phyloP scores from a whole-genome alignment of 2,329 filamentous ascomycete species.

The Shiraia bambusicola region DNA sequence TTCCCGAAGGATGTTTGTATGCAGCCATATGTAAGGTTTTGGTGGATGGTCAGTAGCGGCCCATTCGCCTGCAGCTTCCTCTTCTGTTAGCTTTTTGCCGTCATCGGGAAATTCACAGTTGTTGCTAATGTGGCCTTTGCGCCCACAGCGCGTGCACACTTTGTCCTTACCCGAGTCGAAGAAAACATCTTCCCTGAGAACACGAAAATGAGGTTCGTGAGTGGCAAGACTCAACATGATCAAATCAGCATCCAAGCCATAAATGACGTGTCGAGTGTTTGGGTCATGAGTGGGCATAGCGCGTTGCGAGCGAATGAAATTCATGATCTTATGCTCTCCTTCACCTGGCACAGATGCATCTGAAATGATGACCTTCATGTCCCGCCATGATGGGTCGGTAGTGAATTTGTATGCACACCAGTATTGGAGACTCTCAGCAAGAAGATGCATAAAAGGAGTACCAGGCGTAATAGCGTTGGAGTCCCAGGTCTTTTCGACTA shows the following conservation, averaged over 20 bases:
- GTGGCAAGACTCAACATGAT: slow-evolving; percentile 98
- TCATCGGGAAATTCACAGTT: slow-evolving; percentile 61
- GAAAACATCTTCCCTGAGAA: slow-evolving; percentile 95
- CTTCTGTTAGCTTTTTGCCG: slow-evolving; percentile 74
- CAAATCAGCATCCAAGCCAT: slow-evolving; percentile 94
- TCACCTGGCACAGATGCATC: slow-evolving; percentile 97
- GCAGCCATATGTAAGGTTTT: slow-evolving; percentile 98
- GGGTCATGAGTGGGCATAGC: slow-evolving; percentile 89
- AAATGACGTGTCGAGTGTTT: slow-evolving; percentile 97
- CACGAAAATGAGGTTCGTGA: slow-evolving; percentile 95
- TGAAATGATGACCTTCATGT: slow-evolving; percentile 94
- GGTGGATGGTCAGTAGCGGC: slow-evolving; percentile 48
- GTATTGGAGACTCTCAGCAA: slow-evolving; percentile 86
- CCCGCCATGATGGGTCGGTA: slow-evolving; percentile 89
- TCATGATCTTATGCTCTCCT: slow-evolving; percentile 99
- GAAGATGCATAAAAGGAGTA: slow-evolving; percentile 97
- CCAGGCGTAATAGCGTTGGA: slow-evolving; percentile 87
- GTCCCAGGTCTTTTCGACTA: slow-evolving; percentile 88
- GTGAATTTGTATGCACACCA: slow-evolving; percentile 98
- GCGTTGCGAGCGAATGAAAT: slow-evolving; percentile 92
- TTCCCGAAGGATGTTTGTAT: slow-evolving; percentile 87
- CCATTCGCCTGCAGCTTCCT: slow-evolving; percentile 62
- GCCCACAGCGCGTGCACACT: slow-evolving; percentile 86
- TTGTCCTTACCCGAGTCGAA: slow-evolving; percentile 81
- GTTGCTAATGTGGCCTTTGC: slow-evolving; percentile 85